Percentiles rank a stretch among this genome's conserved stretches.
These are phyloP conservation scores for Ascosphaera pollenicola DNA, from an alignment of 2,329 filamentous ascomycete genomes.

Conservation along the genomic window DNA sequence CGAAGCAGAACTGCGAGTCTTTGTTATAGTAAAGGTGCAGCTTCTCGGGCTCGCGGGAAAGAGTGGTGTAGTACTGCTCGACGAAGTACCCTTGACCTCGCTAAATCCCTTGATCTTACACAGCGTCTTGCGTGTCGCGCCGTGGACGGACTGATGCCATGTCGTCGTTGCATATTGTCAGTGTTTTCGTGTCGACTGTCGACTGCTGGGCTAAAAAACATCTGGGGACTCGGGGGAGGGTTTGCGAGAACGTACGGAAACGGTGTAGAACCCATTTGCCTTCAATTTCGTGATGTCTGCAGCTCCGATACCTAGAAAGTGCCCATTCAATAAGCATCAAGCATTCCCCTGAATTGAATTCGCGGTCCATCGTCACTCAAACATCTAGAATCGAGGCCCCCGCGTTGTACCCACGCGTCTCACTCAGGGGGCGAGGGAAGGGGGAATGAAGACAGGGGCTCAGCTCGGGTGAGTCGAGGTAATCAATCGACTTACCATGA, in stretches of 20 bases:
- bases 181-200: background rate
- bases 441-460: too few species aligned
- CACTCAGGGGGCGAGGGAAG: too few species aligned
- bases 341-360: too few species aligned
- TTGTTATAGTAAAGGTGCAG: conserved; percentile 95
- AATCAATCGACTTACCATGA: conserved; percentile 30
- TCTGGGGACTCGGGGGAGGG: too few species aligned
- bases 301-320: conserved; percentile 41
- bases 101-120: conserved; percentile 49
- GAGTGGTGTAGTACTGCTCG: conserved; percentile 95
- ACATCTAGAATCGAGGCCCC: too few species aligned
- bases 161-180: too few species aligned
- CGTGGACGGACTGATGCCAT: conserved; percentile 30
- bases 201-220: background rate
- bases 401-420: too few species aligned
- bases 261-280: conserved; percentile 37
- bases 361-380: too few species aligned
- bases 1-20: conserved; percentile 83
- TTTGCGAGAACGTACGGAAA: conserved; percentile 27
- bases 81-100: conserved; percentile 77
- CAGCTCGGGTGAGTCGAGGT: too few species aligned
- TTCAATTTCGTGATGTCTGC: conserved; percentile 45
- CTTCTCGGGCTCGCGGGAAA: conserved; percentile 86
- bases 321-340: too few species aligned
- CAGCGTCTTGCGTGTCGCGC: conserved; percentile 35